Percentiles rank a stretch among this genome's conserved stretches.
Evolutionary conservation across 495 filamentous ascomycete species (phyloP).

Genomic region (Parachaetomium inaequale): DNA sequence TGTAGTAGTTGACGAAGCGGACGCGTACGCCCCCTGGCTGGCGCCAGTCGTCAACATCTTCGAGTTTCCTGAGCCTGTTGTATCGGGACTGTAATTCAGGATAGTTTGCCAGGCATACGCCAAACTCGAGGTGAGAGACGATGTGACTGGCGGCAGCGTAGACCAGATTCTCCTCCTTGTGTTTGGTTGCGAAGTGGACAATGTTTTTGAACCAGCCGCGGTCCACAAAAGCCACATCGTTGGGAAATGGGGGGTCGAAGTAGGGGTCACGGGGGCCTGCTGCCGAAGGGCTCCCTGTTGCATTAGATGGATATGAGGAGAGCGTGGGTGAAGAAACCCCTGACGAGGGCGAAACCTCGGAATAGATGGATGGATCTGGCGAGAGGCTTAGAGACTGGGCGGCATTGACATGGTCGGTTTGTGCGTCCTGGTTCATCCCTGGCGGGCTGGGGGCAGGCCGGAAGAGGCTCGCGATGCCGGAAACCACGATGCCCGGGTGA

Average conservation of each 20-base stretch:
- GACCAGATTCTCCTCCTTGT: constrained; percentile 61
- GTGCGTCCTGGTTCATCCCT: constrained; percentile 11
- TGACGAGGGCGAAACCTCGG: constrained; percentile 31
- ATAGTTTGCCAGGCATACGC: constrained; percentile 74
- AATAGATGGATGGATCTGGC: constrained; percentile 37
- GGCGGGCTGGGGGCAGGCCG: constrained; percentile 50
- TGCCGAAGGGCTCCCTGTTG: constrained; percentile 19
- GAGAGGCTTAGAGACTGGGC: constrained; percentile 24
- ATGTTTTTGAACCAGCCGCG: constrained; percentile 63
- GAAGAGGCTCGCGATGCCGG: constrained; percentile 76
- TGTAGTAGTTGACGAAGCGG: constrained; percentile 89
- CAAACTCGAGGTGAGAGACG: constrained; percentile 78
- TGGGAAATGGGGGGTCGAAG: constrained; percentile 69
- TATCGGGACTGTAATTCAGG: constrained; percentile 67
- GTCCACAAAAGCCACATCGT: constrained; percentile 63
- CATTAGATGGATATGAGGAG: constrained; percentile 16
- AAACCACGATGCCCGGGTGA: constrained; percentile 79
- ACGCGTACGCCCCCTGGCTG: constrained; percentile 40
- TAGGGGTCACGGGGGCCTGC: constrained; percentile 48
- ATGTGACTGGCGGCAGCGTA: constrained; percentile 69
- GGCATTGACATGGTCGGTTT: neutral
- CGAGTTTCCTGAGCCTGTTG: constrained; percentile 59
- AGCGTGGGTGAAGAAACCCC: constrained; percentile 25
- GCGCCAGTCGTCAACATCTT: constrained; percentile 55
- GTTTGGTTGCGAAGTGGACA: constrained; percentile 76